These are phyloP conservation scores for Stachybotrys chartarum DNA, from an alignment of 2,329 filamentous ascomycete genomes.

Conservation along the genomic window DNA sequence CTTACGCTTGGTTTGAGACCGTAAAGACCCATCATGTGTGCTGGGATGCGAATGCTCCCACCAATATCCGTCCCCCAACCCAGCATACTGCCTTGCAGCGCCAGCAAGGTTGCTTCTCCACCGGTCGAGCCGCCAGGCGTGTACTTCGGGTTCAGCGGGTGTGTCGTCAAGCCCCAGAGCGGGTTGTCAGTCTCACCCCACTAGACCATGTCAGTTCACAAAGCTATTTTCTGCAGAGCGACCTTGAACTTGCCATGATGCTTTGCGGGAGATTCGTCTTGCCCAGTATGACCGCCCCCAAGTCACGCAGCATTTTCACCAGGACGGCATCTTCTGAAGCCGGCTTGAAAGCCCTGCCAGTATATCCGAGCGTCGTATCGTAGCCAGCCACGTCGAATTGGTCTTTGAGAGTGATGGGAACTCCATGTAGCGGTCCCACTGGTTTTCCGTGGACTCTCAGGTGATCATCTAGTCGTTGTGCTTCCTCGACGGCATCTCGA, in stretches of 20 bases:
- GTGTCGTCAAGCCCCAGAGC: constrained; percentile 17
- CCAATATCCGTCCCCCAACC: constrained; percentile 19
- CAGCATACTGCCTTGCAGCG: constrained; percentile 9
- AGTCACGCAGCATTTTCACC: background rate
- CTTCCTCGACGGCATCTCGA: background rate
- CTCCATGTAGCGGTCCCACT: background rate
- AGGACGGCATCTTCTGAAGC: background rate
- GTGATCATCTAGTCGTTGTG: background rate
- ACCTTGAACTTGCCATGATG: constrained; percentile 5
- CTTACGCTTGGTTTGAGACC: constrained; percentile 19
- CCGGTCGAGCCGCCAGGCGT: constrained; percentile 19
- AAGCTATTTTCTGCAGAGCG: no score
- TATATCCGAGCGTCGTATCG: constrained; percentile 56
- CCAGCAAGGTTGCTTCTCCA: constrained; percentile 13
- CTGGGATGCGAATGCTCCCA: constrained; percentile 17
- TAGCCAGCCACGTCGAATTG: constrained; percentile 42
- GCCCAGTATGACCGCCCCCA: constrained; percentile 15
- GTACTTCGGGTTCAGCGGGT: constrained; percentile 11
- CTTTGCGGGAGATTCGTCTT: constrained; percentile 17
- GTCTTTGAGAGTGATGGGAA: background rate
- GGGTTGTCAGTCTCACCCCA: constrained; percentile 21
- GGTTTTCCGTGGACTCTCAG: background rate
- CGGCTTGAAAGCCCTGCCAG: background rate
- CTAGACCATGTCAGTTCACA: constrained; percentile 1
- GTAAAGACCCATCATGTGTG: constrained; percentile 15